Conservation (phyloP, 768 basidiomycete species). For the Piloderma croceum region DNA sequence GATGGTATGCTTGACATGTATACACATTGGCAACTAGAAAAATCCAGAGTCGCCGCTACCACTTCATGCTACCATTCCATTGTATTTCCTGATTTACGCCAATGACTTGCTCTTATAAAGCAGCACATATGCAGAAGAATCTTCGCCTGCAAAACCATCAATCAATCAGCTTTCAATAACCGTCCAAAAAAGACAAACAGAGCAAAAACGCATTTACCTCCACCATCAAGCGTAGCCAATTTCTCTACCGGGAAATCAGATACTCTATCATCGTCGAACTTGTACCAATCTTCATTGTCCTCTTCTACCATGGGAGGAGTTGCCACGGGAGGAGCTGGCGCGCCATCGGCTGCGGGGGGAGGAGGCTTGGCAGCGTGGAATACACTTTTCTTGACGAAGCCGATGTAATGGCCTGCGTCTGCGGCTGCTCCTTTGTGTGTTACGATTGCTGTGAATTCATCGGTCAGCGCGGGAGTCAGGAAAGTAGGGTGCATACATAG, state of each 20-base stretch:
- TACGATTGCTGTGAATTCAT: constrained; percentile 63
- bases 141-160: constrained; percentile 62
- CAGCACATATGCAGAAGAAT: constrained; percentile 84
- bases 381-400: constrained; percentile 76
- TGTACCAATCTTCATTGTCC: constrained; percentile 86
- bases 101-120: constrained; percentile 64
- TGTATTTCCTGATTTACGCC: no score
- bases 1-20: no score
- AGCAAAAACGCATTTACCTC: constrained; percentile 57
- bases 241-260: constrained; percentile 83
- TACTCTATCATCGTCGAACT: constrained; percentile 95
- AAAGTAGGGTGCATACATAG: not conserved
- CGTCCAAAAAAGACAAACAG: not conserved
- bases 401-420: constrained; percentile 95
- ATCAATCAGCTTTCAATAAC: constrained; percentile 13
- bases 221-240: constrained; percentile 79
- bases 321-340: constrained; percentile 13
- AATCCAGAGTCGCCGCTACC: no score
- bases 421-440: constrained; percentile 96
- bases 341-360: constrained; percentile 5
- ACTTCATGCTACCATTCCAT: no score
- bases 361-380: constrained; percentile 42
- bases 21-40: no score
- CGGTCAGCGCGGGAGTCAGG: constrained; percentile 4
- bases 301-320: constrained; percentile 30